Evolutionary conservation across 1,284 basidiomycete genomes (phyloP), one percentile per base, ranked within the genome.

Genomic region (Ceratobasidium sp.): DNA sequence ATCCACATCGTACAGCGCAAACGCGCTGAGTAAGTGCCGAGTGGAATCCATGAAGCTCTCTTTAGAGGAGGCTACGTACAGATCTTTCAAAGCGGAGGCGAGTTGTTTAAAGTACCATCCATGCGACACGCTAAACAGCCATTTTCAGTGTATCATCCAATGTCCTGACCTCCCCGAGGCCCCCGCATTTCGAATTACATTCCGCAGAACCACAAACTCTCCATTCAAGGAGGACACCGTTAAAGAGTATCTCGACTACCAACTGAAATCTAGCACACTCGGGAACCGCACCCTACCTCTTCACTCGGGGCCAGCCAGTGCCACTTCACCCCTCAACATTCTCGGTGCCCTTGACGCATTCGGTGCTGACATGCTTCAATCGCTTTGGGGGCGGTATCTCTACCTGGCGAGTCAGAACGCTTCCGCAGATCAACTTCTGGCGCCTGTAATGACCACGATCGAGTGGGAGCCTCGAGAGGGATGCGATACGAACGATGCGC

Each of bases 301-400:
- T 8, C n/a, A 52, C 51, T 52, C 19, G 4, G 51, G 51, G 5
- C 51, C 51, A 52, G 51, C 19, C 17, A 52, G n/a, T n/a, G n/a
- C 7, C 51, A 52, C 17, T 22, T 52, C 51, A 7, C 51, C 51
- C 4, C 51, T 22, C 51, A 52, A 52, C n/a, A 22, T 22, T n/a
- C 51, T 22, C n/a, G 51, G 51, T 9, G 19, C 51, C n/a, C 51
- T 52, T n/a, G 51, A 52, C n/a, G 51, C 51, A 6, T 22, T 52
- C 22, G 51, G 51, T n/a, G 51, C 51, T n/a, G 51, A 52, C 51
- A 52, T 52, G 51, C 6, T 52, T n/a, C 51, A 52, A 52, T 52
- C 51, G 51, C n/a, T 52, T 22, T 52, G 51, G 51, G 51, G n/a
- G 5, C 4, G 51, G 2, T 52, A 8, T 9, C 2, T 22, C 17